phyloP scores from a whole-genome alignment of 2,329 filamentous ascomycete species.

The Juglanconis juglandina region DNA sequence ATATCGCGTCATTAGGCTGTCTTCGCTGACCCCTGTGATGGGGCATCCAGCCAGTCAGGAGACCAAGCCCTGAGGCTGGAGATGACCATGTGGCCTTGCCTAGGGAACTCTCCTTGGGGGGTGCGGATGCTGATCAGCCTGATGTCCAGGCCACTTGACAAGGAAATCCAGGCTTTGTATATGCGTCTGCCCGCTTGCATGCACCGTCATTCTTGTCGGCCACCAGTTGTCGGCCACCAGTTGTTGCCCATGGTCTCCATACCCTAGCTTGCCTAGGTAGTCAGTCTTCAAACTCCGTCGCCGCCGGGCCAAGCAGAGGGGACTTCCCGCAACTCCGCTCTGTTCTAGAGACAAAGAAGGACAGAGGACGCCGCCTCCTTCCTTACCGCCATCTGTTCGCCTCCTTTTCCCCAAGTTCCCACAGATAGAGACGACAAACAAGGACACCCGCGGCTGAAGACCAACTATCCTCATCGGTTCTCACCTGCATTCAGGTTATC shows the following conservation, averaged over 20 bases:
- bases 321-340: no score
- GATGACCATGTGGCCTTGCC: neutral
- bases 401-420: neutral
- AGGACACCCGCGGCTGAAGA: neutral
- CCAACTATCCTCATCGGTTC: neutral
- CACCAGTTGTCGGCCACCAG: no score
- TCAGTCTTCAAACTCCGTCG: no score
- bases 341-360: no score
- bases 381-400: no score
- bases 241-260: no score
- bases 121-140: constrained; percentile 8
- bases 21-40: constrained; percentile 5
- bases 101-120: constrained; percentile 3
- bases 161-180: neutral
- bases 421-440: neutral
- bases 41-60: constrained; percentile 12
- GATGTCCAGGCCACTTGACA: constrained; percentile 15
- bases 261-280: no score
- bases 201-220: no score
- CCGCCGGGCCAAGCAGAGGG: no score
- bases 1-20: constrained; percentile 10
- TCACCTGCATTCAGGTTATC: neutral
- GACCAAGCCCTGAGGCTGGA: constrained; percentile 4
- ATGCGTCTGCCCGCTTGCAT: neutral
- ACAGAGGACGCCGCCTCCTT: no score